Evolutionary conservation across 2,329 filamentous ascomycete species (phyloP).

Genomic region (Cercospora citrullina): DNA sequence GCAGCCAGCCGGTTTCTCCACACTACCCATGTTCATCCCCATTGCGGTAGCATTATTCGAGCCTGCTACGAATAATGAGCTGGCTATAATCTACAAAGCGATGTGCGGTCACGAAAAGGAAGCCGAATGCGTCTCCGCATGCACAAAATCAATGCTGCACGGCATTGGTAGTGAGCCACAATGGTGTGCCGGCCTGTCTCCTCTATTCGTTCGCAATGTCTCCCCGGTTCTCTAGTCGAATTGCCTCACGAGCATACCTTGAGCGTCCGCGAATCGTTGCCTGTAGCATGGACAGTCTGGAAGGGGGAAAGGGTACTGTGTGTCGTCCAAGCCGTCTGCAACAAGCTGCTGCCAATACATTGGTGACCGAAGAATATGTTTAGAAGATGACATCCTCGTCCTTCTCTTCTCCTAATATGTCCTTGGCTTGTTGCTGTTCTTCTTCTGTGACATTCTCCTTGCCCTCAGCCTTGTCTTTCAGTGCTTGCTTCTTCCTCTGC

Average conservation of each 20-base stretch:
- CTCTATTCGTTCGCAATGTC: neutral
- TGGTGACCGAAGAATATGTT: neutral
- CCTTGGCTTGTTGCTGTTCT: constrained; percentile 29
- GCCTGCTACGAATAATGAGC: neutral
- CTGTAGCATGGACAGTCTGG: neutral
- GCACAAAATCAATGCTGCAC: neutral
- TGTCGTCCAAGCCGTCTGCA: neutral
- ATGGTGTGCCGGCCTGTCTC: neutral
- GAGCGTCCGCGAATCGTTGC: neutral
- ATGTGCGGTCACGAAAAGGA: neutral
- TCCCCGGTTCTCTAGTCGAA: neutral
- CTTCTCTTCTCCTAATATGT: constrained; percentile 40
- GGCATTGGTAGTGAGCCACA: neutral
- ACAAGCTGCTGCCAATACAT: neutral
- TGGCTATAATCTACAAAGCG: neutral
- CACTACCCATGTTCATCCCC: neutral
- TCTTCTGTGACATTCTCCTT: constrained; percentile 36
- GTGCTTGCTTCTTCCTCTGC: constrained; percentile 32
- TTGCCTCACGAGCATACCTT: neutral
- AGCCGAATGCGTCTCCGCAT: neutral
- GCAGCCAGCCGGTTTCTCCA: neutral
- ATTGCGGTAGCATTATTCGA: neutral
- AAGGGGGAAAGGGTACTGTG: neutral
- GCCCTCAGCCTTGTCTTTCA: constrained; percentile 19
- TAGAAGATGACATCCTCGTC: constrained; percentile 37